Conservation (phyloP, 805 yeast species). For the Barnettozyma populi region DNA sequence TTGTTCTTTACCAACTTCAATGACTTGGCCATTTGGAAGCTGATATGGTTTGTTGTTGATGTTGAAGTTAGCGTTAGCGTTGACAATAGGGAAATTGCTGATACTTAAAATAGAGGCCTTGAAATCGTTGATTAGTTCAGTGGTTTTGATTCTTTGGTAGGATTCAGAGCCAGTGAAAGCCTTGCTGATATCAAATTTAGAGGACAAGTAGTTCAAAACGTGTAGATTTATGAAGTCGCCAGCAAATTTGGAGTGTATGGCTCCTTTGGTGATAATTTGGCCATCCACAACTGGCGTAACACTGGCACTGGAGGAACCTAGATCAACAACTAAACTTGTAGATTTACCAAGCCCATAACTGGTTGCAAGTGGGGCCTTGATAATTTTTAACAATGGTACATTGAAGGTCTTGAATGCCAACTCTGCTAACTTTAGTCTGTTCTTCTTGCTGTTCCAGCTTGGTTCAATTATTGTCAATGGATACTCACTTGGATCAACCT, state of each 20-base stretch:
- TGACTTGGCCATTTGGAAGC: slow-evolving; percentile 49
- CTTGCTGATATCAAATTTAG: slow-evolving; percentile 22
- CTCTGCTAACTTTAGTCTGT: slow-evolving; percentile 54
- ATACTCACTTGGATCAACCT: slow-evolving; percentile 49
- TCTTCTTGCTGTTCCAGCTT: slow-evolving; percentile 61
- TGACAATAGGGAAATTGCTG: slow-evolving; percentile 35
- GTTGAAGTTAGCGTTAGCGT: slow-evolving; percentile 28
- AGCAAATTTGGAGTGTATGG: slow-evolving; percentile 64
- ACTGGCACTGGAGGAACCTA: slow-evolving; percentile 64
- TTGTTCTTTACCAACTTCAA: slow-evolving; percentile 49
- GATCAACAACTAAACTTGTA: slow-evolving; percentile 73
- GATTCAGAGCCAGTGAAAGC: slow-evolving; percentile 30
- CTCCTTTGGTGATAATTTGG: slow-evolving; percentile 57
- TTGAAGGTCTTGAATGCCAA: slow-evolving; percentile 68
- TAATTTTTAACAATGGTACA: slow-evolving; percentile 72
- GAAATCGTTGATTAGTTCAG: slow-evolving; percentile 42
- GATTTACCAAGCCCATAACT: slow-evolving; percentile 74
- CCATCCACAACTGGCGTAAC: slow-evolving; percentile 81
- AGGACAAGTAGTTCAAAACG: slow-evolving; percentile 42
- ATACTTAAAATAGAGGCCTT: slow-evolving; percentile 37
- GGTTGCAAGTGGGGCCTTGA: slow-evolving; percentile 72
- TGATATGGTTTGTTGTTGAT: slow-evolving; percentile 43
- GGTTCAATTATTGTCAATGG: slow-evolving; percentile 65
- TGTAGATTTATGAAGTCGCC: slow-evolving; percentile 80
- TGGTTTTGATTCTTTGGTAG: slow-evolving; percentile 33